Conservation (phyloP, 805 yeast genomes). For the Naumovozyma castellii region DNA sequence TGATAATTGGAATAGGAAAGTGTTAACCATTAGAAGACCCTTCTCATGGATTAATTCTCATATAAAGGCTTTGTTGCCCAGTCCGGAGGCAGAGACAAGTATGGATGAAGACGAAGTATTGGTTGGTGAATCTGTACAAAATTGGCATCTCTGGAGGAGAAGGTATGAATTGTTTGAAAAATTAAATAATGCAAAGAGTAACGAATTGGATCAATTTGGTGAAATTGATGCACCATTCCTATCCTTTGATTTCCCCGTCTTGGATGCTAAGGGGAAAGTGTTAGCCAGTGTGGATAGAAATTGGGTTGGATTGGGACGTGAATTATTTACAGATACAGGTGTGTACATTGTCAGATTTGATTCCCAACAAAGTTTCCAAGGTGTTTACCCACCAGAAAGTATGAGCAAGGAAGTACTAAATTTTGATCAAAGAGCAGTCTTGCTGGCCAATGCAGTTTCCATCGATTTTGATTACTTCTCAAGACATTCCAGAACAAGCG, state of each 20-base stretch:
- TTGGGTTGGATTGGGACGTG: constrained; percentile 93
- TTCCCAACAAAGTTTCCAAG: constrained; percentile 49
- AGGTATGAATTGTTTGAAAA: constrained; percentile 65
- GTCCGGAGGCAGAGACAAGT: constrained; percentile 2
- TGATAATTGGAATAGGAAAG: constrained; percentile 50
- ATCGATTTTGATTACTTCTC: constrained; percentile 95
- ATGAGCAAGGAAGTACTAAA: constrained; percentile 38
- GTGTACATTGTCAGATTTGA: constrained; percentile 83
- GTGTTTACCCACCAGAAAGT: constrained; percentile 39
- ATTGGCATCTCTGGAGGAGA: constrained; percentile 93
- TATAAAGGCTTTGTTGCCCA: constrained; percentile 61
- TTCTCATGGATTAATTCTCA: constrained; percentile 86
- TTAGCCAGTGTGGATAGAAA: constrained; percentile 79
- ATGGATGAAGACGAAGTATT: constrained; percentile 30
- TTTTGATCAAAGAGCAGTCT: constrained; percentile 74
- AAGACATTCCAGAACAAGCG: constrained; percentile 66
- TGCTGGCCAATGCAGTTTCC: constrained; percentile 81
- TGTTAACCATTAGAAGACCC: constrained; percentile 66
- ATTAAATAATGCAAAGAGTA: constrained; percentile 22
- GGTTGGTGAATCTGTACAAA: constrained; percentile 82
- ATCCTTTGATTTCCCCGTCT: constrained; percentile 76
- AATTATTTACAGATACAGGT: constrained; percentile 89
- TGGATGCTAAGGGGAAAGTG: constrained; percentile 46
- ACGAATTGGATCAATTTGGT: constrained; percentile 68
- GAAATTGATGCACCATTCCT: constrained; percentile 78